Evolutionary conservation across 129 eudicot genomes (phyloP), one percentile per base, ranked within the genome.

Genomic region (Scalesia atractyloides): DNA sequence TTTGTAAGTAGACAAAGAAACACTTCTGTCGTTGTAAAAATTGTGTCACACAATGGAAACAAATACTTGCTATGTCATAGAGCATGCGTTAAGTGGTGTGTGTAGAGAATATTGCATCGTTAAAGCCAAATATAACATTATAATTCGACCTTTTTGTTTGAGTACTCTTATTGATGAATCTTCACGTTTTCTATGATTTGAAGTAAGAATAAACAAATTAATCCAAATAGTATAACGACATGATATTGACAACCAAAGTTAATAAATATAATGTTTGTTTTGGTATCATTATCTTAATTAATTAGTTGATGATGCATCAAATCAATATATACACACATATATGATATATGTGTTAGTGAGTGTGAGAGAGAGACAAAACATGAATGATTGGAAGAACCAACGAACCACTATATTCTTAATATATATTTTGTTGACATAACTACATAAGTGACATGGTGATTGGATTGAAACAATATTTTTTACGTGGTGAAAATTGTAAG

Each of bases 191-290:
- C 36, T 70, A 62, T 50, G 39, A 37, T 22, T 13, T 61, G 43
- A 53, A 5, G 60, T 33, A 52, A 17, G 34, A 51, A 13, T 61
- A 51, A 75, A 39, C 10, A 19, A 53, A n/a, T 33, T 50, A 41
- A 62, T 24, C 51, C 36, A 10, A 64, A 57, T 67, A 68, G 60
- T 65, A 50, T 51, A 78, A 65, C 49, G 39, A 39, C 50, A 64
- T 78, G 73, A 79, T 63, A 47, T 20, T 18, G 82, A 79, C 82
- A 72, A 73, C 82, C 78, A 66, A 76, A 53, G 54, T 65, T 73
- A 72, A 72, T 56, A 48, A 64, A 13, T 46, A 76, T 70, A 52
- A 30, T 44, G 62, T 56, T 62, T 16, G 44, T 24, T 11, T 51
- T 72, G n/a, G 9, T 60, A 44, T 26, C 58, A 16, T 53, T 33